Base-by-base conservation (phyloP, 176 grass and related monocot species). In the Bothriochloa decipiens region DNA sequence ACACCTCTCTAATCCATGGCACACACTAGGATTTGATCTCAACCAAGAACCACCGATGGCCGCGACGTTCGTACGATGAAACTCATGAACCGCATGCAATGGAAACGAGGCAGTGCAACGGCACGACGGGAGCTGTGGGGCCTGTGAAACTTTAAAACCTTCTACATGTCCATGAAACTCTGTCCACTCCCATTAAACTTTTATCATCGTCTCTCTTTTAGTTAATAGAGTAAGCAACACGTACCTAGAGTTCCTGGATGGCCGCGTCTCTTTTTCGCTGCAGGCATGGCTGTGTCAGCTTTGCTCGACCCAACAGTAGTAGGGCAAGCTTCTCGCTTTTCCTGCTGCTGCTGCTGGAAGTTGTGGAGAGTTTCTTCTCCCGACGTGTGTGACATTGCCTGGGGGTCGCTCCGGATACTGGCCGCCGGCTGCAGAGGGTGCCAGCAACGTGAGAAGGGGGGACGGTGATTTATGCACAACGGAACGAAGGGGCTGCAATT, bases 321-420 rank as follows among this genome's bases (percentile, higher is more conserved):
- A 1, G 64, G 63, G 26, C 68, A 78, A 37, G 16, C 74, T 78
- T 78, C 83, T 12, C 82, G 68, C 57, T 82, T 86, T 0, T 45
- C 11, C 43, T 92, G 83, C 83, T 84, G 87, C 80, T 89, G 87
- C 83, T 87, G 87, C 80, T 89, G 87, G 69, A 89, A 72, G 36
- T 58, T 92, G 70, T 65, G 81, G 25, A 86, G 87, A 0, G 87
- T 89, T 62, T 89, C 90, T 72, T 92, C 90, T 33, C 87, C 90
- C 0, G 84, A 89, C n/a, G 87, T 86, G 80, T 89, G 80, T 26
- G 87, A 89, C 90, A 92, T 92, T 84, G 75, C 58, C 83, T 83
- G 26, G 33, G 23, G 39, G 35, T 3, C 3, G 37, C 29, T 64
- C n/a, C 35, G 66, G 75, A 52, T 80, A 36, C 25, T 45, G 43